phyloP scores from a whole-genome alignment of 192 early-diverging fungal species.

The Cladochytrium replicatum region DNA sequence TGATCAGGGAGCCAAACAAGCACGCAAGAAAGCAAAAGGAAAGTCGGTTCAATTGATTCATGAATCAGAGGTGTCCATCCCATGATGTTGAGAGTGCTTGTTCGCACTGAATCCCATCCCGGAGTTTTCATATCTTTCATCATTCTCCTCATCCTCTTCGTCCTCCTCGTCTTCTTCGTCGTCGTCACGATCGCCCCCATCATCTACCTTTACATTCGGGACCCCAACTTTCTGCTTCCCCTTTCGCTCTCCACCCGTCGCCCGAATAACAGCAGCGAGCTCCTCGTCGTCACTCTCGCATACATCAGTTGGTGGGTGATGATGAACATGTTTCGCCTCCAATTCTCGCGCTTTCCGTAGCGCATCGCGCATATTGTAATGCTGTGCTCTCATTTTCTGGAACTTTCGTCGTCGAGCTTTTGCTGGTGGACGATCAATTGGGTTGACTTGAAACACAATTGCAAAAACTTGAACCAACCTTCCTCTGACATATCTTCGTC shows the following conservation, averaged over 20 bases:
- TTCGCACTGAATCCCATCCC: too few relatives aligned
- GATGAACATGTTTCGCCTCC: neutral
- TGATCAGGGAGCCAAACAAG: too few relatives aligned
- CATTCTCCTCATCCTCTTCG: neutral
- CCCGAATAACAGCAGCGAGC: too few relatives aligned
- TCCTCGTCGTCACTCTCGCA: constrained; percentile 21
- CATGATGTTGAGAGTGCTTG: neutral
- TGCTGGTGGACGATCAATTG: constrained; percentile 4
- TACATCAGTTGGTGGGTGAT: neutral
- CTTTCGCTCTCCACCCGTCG: constrained; percentile 44
- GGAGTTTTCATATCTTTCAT: too few relatives aligned
- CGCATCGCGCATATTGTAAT: constrained; percentile 84
- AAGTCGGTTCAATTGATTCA: too few relatives aligned
- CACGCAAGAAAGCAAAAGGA: too few relatives aligned
- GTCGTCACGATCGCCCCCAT: constrained; percentile 35
- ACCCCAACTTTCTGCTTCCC: constrained; percentile 27
- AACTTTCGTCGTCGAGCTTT: constrained; percentile 49
- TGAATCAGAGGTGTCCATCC: too few relatives aligned
- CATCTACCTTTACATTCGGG: constrained; percentile 38
- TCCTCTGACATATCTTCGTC: constrained; percentile 48
- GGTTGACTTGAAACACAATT: neutral
- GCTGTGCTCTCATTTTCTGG: constrained; percentile 61
- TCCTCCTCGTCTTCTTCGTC: constrained; percentile 19
- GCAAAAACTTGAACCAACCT: constrained; percentile 25
- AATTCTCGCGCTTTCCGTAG: constrained; percentile 29